Percentiles rank a stretch among this genome's conserved stretches.
Evolutionary conservation across 257 asterid genomes (phyloP).

Genomic region (Solanum corneliomulleri): DNA sequence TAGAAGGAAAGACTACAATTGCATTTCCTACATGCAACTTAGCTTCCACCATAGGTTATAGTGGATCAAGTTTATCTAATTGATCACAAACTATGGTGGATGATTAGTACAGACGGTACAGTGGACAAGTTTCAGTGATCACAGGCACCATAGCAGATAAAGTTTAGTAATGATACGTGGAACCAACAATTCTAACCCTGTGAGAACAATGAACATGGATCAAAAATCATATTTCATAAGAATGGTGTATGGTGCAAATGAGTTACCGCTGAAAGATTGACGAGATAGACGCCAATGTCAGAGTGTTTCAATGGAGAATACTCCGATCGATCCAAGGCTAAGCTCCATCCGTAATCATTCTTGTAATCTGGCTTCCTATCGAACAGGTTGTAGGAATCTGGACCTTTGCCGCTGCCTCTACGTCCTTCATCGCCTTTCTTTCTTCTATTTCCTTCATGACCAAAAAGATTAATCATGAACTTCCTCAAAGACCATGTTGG

Average conservation of each 20-base stretch:
- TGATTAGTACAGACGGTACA: not conserved
- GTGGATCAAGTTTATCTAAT: not conserved
- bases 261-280: conserved; percentile 69
- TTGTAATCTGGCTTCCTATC: conserved; percentile 42
- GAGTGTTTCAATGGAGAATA: conserved; percentile 47
- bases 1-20: not conserved
- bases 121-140: not conserved
- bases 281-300: conserved; percentile 51
- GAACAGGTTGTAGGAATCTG: conserved; percentile 53
- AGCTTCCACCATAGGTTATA: not conserved
- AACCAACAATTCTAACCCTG: too few species aligned
- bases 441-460: conserved; percentile 12
- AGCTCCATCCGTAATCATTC: conserved; percentile 73
- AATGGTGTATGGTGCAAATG: not conserved
- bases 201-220: not conserved
- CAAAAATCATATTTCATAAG: not conserved
- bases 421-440: not conserved
- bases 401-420: conserved; percentile 20
- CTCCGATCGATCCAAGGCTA: conserved; percentile 47
- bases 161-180: not conserved
- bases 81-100: not conserved
- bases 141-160: not conserved
- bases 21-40: not conserved
- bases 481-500: conserved; percentile 53
- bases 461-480: conserved; percentile 22